These are phyloP conservation scores for Debaryomyces maramus DNA, from an alignment of 805 yeast species.

Conservation along the genomic window DNA sequence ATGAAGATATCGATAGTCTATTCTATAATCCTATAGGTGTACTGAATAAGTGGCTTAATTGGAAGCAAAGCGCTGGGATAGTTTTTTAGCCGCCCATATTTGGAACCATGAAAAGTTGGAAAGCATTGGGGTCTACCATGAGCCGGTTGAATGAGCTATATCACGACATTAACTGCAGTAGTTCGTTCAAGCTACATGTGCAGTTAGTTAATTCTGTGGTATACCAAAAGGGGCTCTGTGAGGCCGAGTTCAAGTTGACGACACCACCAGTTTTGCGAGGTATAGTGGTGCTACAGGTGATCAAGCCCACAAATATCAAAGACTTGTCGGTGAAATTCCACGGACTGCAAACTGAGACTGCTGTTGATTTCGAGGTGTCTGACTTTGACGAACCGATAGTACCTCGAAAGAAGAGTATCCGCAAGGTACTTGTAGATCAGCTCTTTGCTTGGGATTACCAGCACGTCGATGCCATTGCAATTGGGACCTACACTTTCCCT, in stretches of 20 bases:
- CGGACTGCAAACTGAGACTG: constrained; percentile 12
- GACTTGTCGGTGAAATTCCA: constrained; percentile 4
- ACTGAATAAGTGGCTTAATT: too few relatives aligned
- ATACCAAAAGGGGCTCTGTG: constrained; percentile 13
- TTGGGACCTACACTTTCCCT: constrained; percentile 14
- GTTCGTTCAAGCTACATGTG: constrained; percentile 8
- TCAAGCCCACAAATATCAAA: constrained; percentile 5
- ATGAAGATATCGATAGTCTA: too few relatives aligned
- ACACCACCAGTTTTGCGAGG: constrained; percentile 11
- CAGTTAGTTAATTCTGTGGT: constrained; percentile 8
- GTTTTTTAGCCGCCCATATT: constrained; percentile 56
- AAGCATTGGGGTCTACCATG: constrained; percentile 8
- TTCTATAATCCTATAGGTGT: too few relatives aligned
- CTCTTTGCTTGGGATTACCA: constrained; percentile 7
- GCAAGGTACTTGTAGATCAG: constrained; percentile 7
- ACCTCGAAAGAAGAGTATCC: not conserved
- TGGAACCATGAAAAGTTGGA: constrained; percentile 10
- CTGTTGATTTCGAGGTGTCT: constrained; percentile 1
- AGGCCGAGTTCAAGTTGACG: constrained; percentile 3
- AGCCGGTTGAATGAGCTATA: not conserved
- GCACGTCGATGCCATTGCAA: not conserved
- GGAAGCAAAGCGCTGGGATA: too few relatives aligned
- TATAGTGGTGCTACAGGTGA: constrained; percentile 4
- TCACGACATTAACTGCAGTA: constrained; percentile 4
- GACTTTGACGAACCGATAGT: not conserved